A percentile compares a stretch with the other conserved stretches of the same genome.
Conservation (phyloP, 169 alveolate genomes). For the Plasmodium berghei region DNA sequence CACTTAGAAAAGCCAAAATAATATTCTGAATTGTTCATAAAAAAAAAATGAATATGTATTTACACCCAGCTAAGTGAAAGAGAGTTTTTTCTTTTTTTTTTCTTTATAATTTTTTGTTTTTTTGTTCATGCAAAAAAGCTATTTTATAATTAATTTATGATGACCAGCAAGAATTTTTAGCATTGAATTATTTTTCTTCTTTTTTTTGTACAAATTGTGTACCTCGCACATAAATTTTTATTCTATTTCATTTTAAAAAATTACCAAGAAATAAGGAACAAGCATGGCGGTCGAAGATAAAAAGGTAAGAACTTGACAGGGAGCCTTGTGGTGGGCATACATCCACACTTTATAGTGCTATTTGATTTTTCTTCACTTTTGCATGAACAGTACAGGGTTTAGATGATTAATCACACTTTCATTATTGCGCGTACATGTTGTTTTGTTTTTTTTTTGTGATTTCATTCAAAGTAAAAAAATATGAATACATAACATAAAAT, state of each 20-base stretch:
- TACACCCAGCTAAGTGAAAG: no score
- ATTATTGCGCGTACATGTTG: no score
- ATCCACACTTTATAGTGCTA: neutral
- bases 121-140: neutral
- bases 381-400: neutral
- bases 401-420: no score
- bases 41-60: neutral
- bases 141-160: constrained; percentile 1
- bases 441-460: no score
- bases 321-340: neutral
- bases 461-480: no score
- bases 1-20: no score
- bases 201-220: constrained; percentile 7
- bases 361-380: neutral
- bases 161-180: neutral
- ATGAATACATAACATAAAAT: no score
- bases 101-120: no score
- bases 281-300: constrained; percentile 68
- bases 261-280: neutral
- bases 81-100: no score
- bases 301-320: constrained; percentile 20
- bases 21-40: no score
- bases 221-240: neutral
- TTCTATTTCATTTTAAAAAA: neutral
- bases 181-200: constrained; percentile 3